Conservation (phyloP, 805 yeast genomes). For the Millerozyma miso region DNA sequence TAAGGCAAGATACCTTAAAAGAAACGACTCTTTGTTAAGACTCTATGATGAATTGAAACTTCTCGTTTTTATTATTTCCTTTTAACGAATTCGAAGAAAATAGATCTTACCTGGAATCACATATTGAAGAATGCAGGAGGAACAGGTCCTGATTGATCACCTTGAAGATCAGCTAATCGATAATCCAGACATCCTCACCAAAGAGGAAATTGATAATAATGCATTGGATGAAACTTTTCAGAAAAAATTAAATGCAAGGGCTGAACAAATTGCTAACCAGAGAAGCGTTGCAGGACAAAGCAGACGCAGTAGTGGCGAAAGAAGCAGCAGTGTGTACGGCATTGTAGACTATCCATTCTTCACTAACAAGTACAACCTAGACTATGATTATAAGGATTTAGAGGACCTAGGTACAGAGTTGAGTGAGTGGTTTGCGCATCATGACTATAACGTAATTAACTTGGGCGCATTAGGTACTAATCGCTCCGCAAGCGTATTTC, state of each 20-base stretch:
- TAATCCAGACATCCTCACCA: constrained; percentile 34
- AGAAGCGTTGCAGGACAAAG: constrained; percentile 1
- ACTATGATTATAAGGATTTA: constrained; percentile 26
- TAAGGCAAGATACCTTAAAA: not conserved
- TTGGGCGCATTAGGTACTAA: not conserved
- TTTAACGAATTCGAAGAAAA: not conserved
- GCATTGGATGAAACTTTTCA: constrained; percentile 40
- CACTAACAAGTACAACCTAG: constrained; percentile 26
- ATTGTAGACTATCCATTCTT: constrained; percentile 20
- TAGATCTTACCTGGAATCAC: not conserved
- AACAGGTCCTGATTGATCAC: constrained; percentile 36
- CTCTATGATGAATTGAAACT: not conserved
- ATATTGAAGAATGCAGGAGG: constrained; percentile 17
- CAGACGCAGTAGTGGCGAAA: not conserved
- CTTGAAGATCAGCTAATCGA: constrained; percentile 46
- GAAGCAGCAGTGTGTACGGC: constrained; percentile 2
- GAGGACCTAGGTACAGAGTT: constrained; percentile 25
- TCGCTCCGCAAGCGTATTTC: not conserved
- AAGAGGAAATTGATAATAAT: constrained; percentile 23
- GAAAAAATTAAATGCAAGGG: constrained; percentile 36
- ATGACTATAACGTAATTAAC: constrained; percentile 20
- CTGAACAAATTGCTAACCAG: constrained; percentile 28
- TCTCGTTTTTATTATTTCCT: not conserved
- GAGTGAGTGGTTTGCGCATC: constrained; percentile 35
- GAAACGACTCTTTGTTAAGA: not conserved